phyloP scores from a whole-genome alignment of 495 filamentous ascomycete species.

The Penicillium antarcticum region DNA sequence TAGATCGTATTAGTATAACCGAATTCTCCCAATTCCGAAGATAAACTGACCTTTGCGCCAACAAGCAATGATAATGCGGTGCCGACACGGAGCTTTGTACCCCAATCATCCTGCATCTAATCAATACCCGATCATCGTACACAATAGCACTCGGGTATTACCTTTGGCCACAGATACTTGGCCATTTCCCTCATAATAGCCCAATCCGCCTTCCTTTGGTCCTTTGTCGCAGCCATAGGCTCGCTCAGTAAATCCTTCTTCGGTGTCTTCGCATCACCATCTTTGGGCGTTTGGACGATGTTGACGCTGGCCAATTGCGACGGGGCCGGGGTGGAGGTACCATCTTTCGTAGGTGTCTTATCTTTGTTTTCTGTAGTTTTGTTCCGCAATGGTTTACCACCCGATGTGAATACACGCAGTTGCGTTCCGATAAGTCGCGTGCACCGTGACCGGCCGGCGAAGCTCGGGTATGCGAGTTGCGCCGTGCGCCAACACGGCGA shows the following conservation, averaged over 20 bases:
- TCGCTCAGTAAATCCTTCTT: slow-evolving; percentile 56
- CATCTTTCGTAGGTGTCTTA: slow-evolving; percentile 7
- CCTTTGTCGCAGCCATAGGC: slow-evolving; percentile 59
- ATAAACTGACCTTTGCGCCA: slow-evolving; percentile 67
- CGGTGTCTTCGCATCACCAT: slow-evolving; percentile 27
- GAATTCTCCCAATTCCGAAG: too few relatives aligned
- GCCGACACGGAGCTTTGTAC: slow-evolving; percentile 79
- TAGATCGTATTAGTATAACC: slow-evolving; percentile 11
- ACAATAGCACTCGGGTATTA: slow-evolving; percentile 18
- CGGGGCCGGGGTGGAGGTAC: slow-evolving; percentile 6
- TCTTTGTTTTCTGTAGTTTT: slow-evolving; percentile 16
- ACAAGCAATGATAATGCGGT: slow-evolving; percentile 77
- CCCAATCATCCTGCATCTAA: slow-evolving; percentile 59
- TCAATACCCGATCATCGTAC: slow-evolving; percentile 3
- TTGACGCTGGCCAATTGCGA: slow-evolving; percentile 18
- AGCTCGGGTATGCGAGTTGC: slow-evolving; percentile 28
- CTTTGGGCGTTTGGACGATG: slow-evolving; percentile 19
- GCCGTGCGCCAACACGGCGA: slow-evolving; percentile 39
- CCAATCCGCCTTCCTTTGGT: slow-evolving; percentile 96
- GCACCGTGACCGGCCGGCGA: slow-evolving; percentile 28
- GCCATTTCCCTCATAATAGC: slow-evolving; percentile 98
- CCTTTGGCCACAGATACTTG: slow-evolving; percentile 94
- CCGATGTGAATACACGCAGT: slow-evolving; percentile 28
- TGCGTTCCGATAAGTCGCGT: slow-evolving; percentile 23
- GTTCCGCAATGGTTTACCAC: slow-evolving; percentile 13